Conservation (phyloP, 2,329 filamentous ascomycete species). For the Sporothrix phasma region DNA sequence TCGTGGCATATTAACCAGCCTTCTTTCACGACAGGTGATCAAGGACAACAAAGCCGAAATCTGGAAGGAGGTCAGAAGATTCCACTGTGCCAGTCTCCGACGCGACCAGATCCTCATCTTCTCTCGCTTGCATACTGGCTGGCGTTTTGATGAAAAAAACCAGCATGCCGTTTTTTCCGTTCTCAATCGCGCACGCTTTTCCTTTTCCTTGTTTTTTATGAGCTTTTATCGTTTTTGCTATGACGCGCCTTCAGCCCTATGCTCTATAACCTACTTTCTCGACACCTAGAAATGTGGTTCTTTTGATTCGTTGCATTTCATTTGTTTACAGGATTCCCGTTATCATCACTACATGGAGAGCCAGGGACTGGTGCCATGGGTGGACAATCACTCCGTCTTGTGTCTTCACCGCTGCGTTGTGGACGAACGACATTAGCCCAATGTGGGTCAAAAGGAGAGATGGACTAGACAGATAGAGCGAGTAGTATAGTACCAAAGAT, state of each 20-base stretch:
- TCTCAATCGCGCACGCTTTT: neutral
- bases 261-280: neutral
- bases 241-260: neutral
- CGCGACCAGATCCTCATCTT: neutral
- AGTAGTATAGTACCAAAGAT: neutral
- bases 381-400: too few relatives aligned
- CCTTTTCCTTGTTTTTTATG: neutral
- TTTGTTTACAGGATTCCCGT: slow-evolving; percentile 4
- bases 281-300: neutral
- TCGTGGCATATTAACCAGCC: neutral
- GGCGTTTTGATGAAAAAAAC: neutral
- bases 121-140: neutral
- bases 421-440: neutral
- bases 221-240: neutral
- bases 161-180: neutral
- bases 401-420: neutral
- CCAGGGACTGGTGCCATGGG: neutral
- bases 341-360: neutral
- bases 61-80: neutral
- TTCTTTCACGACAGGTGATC: neutral
- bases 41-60: neutral
- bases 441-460: neutral
- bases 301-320: neutral
- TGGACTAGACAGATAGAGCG: neutral
- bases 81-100: too few relatives aligned